phyloP scores from a whole-genome alignment of 2,329 filamentous ascomycete genomes.

The Dactylellina haptotyla region DNA sequence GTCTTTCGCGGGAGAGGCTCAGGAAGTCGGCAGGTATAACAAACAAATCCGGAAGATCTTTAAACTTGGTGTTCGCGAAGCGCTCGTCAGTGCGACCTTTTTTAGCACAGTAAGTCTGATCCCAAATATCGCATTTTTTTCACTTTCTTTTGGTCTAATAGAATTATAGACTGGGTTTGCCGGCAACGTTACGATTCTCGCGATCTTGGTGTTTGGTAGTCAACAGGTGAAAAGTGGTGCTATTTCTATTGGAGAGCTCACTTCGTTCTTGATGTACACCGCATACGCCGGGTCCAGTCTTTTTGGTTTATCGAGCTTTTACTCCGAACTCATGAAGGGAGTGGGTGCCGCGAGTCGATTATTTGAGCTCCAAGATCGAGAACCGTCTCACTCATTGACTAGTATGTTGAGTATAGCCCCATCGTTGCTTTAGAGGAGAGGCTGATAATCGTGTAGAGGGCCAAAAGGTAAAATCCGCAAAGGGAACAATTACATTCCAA shows the following conservation, averaged over 20 bases:
- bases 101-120: constrained; percentile 70
- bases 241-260: constrained; percentile 90
- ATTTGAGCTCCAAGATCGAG: constrained; percentile 92
- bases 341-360: constrained; percentile 95
- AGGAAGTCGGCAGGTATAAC: constrained; percentile 92
- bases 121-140: background rate
- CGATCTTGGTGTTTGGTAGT: constrained; percentile 88
- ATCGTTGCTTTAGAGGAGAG: background rate
- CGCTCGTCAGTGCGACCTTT: constrained; percentile 88
- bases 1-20: constrained; percentile 90
- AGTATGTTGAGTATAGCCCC: constrained; percentile 29
- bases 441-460: constrained; percentile 66
- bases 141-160: constrained; percentile 10
- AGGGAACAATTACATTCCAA: constrained; percentile 87
- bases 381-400: constrained; percentile 86
- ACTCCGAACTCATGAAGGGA: constrained; percentile 98
- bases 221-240: constrained; percentile 85
- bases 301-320: constrained; percentile 94
- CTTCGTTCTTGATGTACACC: constrained; percentile 86
- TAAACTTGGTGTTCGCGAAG: constrained; percentile 83
- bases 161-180: constrained; percentile 79
- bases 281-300: constrained; percentile 78
- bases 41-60: constrained; percentile 92
- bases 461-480: constrained; percentile 79
- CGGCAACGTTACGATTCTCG: constrained; percentile 95